Base-by-base conservation (phyloP, 192 early-diverging fungal species). In the Backusella circina region DNA sequence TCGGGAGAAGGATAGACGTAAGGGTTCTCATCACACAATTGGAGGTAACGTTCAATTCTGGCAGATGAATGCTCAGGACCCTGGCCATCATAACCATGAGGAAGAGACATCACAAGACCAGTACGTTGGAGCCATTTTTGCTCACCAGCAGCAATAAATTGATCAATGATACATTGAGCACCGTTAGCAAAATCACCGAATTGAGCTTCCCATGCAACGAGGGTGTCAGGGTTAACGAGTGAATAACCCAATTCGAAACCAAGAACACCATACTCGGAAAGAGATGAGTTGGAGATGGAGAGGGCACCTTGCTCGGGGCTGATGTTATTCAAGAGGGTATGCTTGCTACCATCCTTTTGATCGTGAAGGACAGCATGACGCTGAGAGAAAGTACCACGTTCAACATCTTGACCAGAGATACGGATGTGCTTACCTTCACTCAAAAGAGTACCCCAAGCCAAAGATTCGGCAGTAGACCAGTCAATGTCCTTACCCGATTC, bases 331-430 rank as follows among this genome's bases (percentile, higher is more conserved):
- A 99, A 86, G 51, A 92, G 94, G 65, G 91, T 90, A 84, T 96
- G 93, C 66, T 90, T 89, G 54, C 78, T 81, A 80, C 97, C 97
- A 74, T 83, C 93, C 80, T 92, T 87, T 82, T 99, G 98, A 84
- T 99, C 95, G 89, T 98, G 93, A 77, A 99, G 86, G 36, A 99
- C 91, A 28, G 98, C 93, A 80, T 99, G 98, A 71, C 98, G 95
- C 79, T 99, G 98, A 67, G 98, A 99, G 86, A 99, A 99, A 26
- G 98, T 99, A 69, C 98, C 98, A 84, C 98, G 94, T 87, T 99
- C 98, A 70, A 95, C 93, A 89, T 99, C 98, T 87, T 99, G 98
- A 61, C 98, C 98, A 72, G 93, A 92, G 38, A 99, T 86, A 73
- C 96, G 92, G 72, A 97, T 91, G 79, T 97, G 95, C 81, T 94